Percentiles rank a stretch among this genome's conserved stretches.
Evolutionary conservation across 352 stramenopile species (phyloP).

Genomic region (Plasmopara halstedii): DNA sequence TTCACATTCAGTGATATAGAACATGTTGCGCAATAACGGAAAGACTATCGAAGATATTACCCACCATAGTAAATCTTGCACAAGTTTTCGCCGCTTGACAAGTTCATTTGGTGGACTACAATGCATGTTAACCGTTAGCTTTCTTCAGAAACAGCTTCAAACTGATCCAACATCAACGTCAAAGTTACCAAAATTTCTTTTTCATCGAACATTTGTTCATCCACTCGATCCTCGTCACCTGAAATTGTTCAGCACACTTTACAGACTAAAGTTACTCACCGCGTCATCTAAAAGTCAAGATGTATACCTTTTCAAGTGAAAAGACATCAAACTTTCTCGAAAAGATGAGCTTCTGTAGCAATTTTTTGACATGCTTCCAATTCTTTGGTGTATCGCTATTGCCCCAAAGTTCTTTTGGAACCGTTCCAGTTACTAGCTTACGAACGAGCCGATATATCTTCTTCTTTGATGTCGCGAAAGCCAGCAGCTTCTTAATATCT

Average conservation of each 20-base stretch:
- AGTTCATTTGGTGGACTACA: slow-evolving; percentile 51
- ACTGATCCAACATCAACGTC: background rate
- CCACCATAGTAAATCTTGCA: slow-evolving; percentile 38
- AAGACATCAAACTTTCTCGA: slow-evolving; percentile 54
- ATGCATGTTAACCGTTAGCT: background rate
- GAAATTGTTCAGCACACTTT: slow-evolving; percentile 28
- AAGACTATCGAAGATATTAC: slow-evolving; percentile 39
- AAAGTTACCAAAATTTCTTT: slow-evolving; percentile 24
- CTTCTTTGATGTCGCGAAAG: slow-evolving; percentile 36
- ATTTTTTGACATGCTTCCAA: slow-evolving; percentile 41
- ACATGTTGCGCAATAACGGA: slow-evolving; percentile 49
- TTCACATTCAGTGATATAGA: slow-evolving; percentile 73
- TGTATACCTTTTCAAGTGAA: slow-evolving; percentile 40
- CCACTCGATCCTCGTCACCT: slow-evolving; percentile 35
- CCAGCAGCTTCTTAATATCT: slow-evolving; percentile 36
- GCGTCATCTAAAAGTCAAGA: background rate
- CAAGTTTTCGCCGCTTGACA: slow-evolving; percentile 31
- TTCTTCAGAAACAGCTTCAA: background rate
- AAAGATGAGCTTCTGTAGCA: slow-evolving; percentile 39
- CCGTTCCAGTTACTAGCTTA: slow-evolving; percentile 36
- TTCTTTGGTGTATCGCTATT: slow-evolving; percentile 25
- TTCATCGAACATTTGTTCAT: slow-evolving; percentile 19
- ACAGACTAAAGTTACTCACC: slow-evolving; percentile 1
- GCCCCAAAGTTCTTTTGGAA: slow-evolving; percentile 61
- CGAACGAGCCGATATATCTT: slow-evolving; percentile 41